Evolutionary conservation across 1,284 basidiomycete species (phyloP), one percentile per base, ranked within the genome.

Genomic region (Heterobasidion parviporum): DNA sequence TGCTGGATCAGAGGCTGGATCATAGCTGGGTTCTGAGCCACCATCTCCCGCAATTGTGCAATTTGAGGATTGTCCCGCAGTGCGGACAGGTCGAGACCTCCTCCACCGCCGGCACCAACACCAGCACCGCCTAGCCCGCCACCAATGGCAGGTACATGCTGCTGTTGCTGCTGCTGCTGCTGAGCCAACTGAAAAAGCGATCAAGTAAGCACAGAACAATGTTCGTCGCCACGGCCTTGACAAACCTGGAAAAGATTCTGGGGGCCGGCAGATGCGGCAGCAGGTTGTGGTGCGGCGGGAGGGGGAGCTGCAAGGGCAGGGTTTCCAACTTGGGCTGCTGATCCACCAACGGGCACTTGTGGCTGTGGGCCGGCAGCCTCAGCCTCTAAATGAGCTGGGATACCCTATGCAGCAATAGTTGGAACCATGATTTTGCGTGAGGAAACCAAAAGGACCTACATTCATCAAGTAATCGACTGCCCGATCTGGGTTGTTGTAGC

Each of bases 391-490:
- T 89, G 81, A n/a, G 80, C 78, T 6, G 92, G 92, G 59, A 94
- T 93, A 52, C 92, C 91, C 91, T 92, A 61, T 36, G 54, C 50
- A 41, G 32, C 9, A 33, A 50, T 6, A 44, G 6, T 14, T 44
- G 9, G 48, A 54, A 61, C 55, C 53, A 55, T 44, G 26, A 4
- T 44, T 44, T 14, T 44, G 16, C 16, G 41, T 44, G 41, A 44
- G 41, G 41, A 18, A 9, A 32, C 46, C 2, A 35, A 58, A 15
- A 51, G 20, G n/a, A 76, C 87, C 65, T 64, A 95, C 95, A 60
- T 71, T 97, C 83, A 98, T 89, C 52, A 99, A 77, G 72, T 99
- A 99, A 71, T 99, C 97, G 33, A 95, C 95, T 7, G 97, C 97
- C 47, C 97, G 85, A 66, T 99, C 95, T 1, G 97, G 93, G 72